Conservation (phyloP, 805 yeast species). For the Yarrowia deformans region DNA sequence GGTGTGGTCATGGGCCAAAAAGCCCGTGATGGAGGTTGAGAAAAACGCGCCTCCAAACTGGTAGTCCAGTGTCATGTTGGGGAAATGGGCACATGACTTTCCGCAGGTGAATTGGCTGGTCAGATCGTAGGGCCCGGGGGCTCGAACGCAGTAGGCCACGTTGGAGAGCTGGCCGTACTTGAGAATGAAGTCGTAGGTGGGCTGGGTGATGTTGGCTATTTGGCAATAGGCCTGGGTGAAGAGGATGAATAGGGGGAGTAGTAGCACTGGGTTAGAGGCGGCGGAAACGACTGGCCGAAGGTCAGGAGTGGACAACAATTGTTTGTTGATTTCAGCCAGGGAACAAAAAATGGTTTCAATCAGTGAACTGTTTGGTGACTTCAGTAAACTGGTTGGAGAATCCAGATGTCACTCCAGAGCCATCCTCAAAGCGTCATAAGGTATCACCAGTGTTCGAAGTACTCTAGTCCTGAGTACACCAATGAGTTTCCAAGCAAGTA, state of each 20-base stretch:
- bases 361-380: too few species aligned
- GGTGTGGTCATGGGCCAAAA: slow-evolving; percentile 13
- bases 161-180: slow-evolving; percentile 25
- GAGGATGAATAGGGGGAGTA: background rate
- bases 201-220: slow-evolving; percentile 7
- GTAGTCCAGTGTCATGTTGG: slow-evolving; percentile 4
- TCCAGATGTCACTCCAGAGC: too few species aligned
- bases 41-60: slow-evolving; percentile 21
- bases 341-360: background rate
- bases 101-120: slow-evolving; percentile 10
- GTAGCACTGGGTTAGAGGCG: background rate
- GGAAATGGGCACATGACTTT: background rate
- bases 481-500: too few species aligned
- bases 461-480: too few species aligned
- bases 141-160: slow-evolving; percentile 11
- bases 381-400: too few species aligned
- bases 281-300: slow-evolving; percentile 1
- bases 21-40: slow-evolving; percentile 9
- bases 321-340: background rate
- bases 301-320: background rate
- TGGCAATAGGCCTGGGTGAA: background rate
- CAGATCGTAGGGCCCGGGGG: slow-evolving; percentile 4
- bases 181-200: slow-evolving; percentile 15
- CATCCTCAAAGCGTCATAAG: too few species aligned
- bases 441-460: too few species aligned